phyloP scores from a whole-genome alignment of 1,284 basidiomycete genomes.

The Heterobasidion irregulare region DNA sequence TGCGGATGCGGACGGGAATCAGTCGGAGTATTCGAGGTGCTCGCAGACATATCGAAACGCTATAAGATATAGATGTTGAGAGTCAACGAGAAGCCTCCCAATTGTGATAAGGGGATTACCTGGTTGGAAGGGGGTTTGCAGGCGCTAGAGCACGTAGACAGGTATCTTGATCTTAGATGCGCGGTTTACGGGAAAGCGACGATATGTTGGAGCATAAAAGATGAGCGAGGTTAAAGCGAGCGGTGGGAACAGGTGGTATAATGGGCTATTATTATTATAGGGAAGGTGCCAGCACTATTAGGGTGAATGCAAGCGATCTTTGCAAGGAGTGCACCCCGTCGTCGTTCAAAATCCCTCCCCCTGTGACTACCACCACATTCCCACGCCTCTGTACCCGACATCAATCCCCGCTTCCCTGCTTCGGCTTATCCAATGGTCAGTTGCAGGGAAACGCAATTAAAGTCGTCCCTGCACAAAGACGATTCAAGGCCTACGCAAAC shows the following conservation, averaged over 20 bases:
- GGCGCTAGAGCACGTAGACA: background rate
- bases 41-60: background rate
- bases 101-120: background rate
- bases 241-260: background rate
- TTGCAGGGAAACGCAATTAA: no score
- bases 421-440: no score
- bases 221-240: background rate
- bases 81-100: background rate
- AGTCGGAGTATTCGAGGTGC: background rate
- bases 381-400: no score
- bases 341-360: no score
- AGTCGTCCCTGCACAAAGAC: no score
- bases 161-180: background rate
- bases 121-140: background rate
- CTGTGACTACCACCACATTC: no score
- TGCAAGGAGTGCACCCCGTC: no score
- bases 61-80: background rate
- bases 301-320: no score
- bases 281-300: background rate
- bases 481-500: no score
- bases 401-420: no score
- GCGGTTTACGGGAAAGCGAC: background rate
- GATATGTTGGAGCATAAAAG: background rate
- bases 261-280: background rate
- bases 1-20: slow-evolving; percentile 1